A percentile compares a stretch with the other conserved stretches of the same genome.
phyloP scores from a whole-genome alignment of 2,329 filamentous ascomycete genomes.

The Helotiales sp. region DNA sequence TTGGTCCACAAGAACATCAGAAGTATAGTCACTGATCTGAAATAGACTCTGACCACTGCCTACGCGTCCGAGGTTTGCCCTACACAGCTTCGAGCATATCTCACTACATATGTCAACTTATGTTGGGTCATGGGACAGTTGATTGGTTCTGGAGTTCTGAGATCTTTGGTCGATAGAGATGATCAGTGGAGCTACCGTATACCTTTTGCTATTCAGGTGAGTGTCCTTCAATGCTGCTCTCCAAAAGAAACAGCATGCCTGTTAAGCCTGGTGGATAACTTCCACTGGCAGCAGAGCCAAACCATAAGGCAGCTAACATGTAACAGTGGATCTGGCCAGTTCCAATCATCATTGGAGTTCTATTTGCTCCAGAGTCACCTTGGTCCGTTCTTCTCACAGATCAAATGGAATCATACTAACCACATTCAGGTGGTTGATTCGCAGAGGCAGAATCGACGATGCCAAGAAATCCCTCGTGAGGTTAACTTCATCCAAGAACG shows the following conservation, averaged over 20 bases:
- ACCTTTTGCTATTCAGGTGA: conserved; percentile 45
- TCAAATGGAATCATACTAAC: conserved; percentile 32
- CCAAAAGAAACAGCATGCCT: no score
- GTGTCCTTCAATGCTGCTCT: neutral
- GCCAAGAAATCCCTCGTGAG: conserved; percentile 13
- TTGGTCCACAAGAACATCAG: neutral
- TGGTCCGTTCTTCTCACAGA: conserved; percentile 35
- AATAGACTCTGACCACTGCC: conserved; percentile 34
- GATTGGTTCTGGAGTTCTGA: conserved; percentile 47
- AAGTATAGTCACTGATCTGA: neutral
- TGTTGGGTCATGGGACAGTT: conserved; percentile 52
- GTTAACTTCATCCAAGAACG: conserved; percentile 27
- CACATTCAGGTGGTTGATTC: conserved; percentile 29
- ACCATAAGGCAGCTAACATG: neutral
- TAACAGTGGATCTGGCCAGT: conserved; percentile 47
- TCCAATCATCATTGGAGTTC: conserved; percentile 43
- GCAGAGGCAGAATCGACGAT: conserved; percentile 17
- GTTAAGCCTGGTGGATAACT: no score
- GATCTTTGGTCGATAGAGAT: conserved; percentile 37
- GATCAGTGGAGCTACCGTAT: conserved; percentile 42
- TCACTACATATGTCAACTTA: conserved; percentile 52
- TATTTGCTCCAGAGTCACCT: conserved; percentile 47
- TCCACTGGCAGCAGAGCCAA: no score
- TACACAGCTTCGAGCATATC: conserved; percentile 49
- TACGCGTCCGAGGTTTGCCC: conserved; percentile 50